Percentiles rank a stretch among this genome's conserved stretches.
phyloP scores from a whole-genome alignment of 108 stramenopile genomes.

The Licmophora abbreviata region DNA sequence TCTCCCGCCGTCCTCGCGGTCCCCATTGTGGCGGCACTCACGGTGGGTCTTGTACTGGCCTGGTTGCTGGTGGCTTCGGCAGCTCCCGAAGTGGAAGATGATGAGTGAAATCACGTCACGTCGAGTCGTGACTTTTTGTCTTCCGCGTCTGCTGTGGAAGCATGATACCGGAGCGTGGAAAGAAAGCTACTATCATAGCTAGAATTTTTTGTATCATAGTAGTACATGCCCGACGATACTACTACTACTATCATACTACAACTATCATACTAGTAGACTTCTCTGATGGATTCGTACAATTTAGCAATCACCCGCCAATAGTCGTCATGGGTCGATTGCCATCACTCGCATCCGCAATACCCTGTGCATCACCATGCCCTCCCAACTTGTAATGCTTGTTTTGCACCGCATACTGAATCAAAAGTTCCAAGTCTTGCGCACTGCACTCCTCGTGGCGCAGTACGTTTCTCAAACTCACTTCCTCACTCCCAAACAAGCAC shows the following conservation, averaged over 20 bases:
- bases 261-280: no score
- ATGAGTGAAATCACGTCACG: no score
- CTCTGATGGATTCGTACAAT: no score
- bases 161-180: no score
- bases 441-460: slow-evolving; percentile 46
- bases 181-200: no score
- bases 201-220: no score
- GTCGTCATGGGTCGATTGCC: slow-evolving; percentile 95
- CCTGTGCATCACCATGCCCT: slow-evolving; percentile 78
- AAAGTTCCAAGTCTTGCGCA: slow-evolving; percentile 38
- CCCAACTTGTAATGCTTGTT: slow-evolving; percentile 84
- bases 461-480: slow-evolving; percentile 81
- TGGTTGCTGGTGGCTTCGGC: slow-evolving; percentile 65
- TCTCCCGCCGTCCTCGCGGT: slow-evolving; percentile 60
- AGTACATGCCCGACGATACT: no score
- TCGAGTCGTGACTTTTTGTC: no score
- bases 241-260: no score
- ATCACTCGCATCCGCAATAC: slow-evolving; percentile 57
- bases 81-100: slow-evolving; percentile 69
- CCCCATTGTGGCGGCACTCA: slow-evolving; percentile 68
- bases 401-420: slow-evolving; percentile 69
- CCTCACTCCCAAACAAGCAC: slow-evolving; percentile 91
- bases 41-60: slow-evolving; percentile 53
- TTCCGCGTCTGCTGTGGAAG: no score
- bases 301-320: slow-evolving; percentile 96